Conservation (phyloP, 75 land plant genomes). For the Pseudotsuga menziesii region DNA sequence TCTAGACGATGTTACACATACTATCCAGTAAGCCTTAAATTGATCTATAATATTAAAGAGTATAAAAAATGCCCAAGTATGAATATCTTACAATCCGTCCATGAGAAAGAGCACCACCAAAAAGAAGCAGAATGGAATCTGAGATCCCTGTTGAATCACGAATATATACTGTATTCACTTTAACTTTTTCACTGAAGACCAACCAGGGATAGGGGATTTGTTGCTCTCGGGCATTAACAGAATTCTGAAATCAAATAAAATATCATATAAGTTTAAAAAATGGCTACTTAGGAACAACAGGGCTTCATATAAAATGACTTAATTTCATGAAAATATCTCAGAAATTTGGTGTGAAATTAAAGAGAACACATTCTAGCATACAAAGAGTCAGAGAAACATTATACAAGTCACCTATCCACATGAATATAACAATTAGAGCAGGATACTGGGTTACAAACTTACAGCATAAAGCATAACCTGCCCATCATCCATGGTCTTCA, state of each 20-base stretch:
- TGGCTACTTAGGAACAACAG: background rate
- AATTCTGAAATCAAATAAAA: constrained; percentile 49
- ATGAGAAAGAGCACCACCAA: constrained; percentile 65
- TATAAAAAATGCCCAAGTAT: background rate
- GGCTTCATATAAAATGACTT: background rate
- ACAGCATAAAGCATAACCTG: constrained; percentile 83
- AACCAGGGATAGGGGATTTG: constrained; percentile 87
- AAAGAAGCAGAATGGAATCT: constrained; percentile 85
- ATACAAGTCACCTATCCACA: background rate
- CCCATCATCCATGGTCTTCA: constrained; percentile 98
- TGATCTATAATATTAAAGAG: background rate
- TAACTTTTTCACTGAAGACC: constrained; percentile 93
- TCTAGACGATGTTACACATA: background rate
- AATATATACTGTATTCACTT: constrained; percentile 75
- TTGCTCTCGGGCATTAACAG: constrained; percentile 82
- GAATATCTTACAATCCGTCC: constrained; percentile 45
- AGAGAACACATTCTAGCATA: background rate
- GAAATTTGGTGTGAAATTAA: background rate
- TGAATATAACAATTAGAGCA: background rate
- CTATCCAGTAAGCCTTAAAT: constrained; percentile 4
- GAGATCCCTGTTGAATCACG: constrained; percentile 95
- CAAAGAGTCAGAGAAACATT: background rate
- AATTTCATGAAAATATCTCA: background rate
- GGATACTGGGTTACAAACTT: constrained; percentile 12
- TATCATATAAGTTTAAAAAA: background rate